phyloP scores from a whole-genome alignment of 2,329 filamentous ascomycete species.

The Fusarium sp. region DNA sequence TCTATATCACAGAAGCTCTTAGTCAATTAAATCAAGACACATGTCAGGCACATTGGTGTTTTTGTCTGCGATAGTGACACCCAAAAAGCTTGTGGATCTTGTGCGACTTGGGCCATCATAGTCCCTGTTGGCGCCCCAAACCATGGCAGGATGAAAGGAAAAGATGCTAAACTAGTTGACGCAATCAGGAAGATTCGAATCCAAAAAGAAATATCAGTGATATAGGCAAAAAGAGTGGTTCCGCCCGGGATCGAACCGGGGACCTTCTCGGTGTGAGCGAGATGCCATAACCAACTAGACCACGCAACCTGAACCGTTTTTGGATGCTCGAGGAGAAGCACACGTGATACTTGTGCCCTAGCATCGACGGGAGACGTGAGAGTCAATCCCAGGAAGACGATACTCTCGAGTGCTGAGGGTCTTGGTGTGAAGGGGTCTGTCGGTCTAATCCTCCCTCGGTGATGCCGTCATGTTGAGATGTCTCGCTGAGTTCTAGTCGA shows the following conservation, averaged over 20 bases:
- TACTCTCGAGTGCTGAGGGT: background rate
- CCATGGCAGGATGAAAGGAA: background rate
- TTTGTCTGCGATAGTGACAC: background rate
- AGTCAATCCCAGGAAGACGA: background rate
- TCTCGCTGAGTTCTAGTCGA: background rate
- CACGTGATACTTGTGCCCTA: background rate
- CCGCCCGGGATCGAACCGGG: background rate
- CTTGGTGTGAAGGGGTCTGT: background rate
- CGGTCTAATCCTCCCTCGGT: background rate
- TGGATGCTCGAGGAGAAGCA: background rate
- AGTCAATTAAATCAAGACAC: background rate
- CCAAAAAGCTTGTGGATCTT: background rate
- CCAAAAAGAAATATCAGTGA: background rate
- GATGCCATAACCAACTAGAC: conserved; percentile 1
- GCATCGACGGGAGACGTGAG: background rate
- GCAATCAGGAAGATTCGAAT: background rate
- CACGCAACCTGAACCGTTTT: background rate
- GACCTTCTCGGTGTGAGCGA: background rate
- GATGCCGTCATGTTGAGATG: background rate
- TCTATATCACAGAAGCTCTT: too few relatives aligned
- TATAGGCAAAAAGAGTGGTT: background rate
- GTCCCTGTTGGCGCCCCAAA: background rate
- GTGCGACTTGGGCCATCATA: background rate
- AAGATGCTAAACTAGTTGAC: background rate
- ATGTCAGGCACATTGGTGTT: background rate